A percentile compares a stretch with the other conserved stretches of the same genome.
Conservation (phyloP, 192 early-diverging fungal genomes). For the Entomortierella lignicola region DNA sequence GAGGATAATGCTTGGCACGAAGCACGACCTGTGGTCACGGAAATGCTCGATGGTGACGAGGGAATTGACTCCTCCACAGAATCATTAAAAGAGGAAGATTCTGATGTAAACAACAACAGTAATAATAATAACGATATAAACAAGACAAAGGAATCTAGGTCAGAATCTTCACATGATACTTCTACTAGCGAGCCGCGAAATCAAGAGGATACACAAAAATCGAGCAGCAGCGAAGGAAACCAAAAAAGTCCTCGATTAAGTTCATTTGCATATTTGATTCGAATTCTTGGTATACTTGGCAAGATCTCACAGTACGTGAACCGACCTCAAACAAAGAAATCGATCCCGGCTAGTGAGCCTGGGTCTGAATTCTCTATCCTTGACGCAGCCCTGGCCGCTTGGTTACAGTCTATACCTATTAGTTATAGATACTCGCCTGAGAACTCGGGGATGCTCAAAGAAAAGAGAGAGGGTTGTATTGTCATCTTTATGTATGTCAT, state of each 20-base stretch:
- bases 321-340: constrained; percentile 36
- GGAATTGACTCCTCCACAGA: background rate
- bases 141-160: background rate
- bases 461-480: constrained; percentile 30
- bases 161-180: background rate
- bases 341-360: constrained; percentile 53
- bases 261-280: constrained; percentile 53
- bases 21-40: constrained; percentile 41
- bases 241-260: constrained; percentile 24
- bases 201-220: background rate
- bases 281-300: constrained; percentile 57
- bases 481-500: constrained; percentile 56
- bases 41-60: constrained; percentile 33
- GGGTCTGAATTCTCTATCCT: constrained; percentile 60
- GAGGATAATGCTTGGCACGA: constrained; percentile 59
- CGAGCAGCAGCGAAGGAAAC: background rate
- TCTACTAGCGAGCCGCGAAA: background rate
- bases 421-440: constrained; percentile 50
- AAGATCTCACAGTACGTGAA: constrained; percentile 60
- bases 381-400: constrained; percentile 47
- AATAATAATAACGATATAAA: too few relatives aligned
- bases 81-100: background rate
- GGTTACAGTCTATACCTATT: constrained; percentile 44
- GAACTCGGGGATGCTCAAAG: constrained; percentile 31
- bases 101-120: too few relatives aligned